These are phyloP conservation scores for Myochromella boudieri DNA, from an alignment of 768 basidiomycete genomes.

Conservation along the genomic window DNA sequence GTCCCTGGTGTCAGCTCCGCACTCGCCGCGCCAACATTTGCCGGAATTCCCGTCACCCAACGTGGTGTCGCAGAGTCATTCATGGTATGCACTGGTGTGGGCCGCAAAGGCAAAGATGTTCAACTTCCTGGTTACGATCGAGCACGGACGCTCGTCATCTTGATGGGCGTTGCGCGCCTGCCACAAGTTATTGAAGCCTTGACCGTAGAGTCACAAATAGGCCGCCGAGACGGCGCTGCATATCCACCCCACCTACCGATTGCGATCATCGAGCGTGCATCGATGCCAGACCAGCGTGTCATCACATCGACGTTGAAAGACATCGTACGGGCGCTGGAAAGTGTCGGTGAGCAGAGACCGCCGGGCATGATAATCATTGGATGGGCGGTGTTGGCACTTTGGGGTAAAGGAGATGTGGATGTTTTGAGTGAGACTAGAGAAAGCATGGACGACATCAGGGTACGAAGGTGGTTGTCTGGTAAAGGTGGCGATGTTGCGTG, in stretches of 20 bases:
- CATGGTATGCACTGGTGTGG: constrained; percentile 92
- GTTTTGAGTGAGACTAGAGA: constrained; percentile 64
- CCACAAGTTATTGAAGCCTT: constrained; percentile 68
- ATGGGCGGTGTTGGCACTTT: constrained; percentile 83
- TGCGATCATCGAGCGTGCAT: constrained; percentile 93
- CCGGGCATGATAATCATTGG: constrained; percentile 97
- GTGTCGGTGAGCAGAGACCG: constrained; percentile 81
- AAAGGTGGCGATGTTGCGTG: constrained; percentile 42
- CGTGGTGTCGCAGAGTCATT: constrained; percentile 91
- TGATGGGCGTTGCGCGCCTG: constrained; percentile 96
- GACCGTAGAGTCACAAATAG: constrained; percentile 23
- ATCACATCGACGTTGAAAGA: constrained; percentile 74
- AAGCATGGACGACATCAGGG: constrained; percentile 42
- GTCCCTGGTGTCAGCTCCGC: constrained; percentile 91
- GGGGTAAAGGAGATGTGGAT: constrained; percentile 66
- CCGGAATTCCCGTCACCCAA: constrained; percentile 92
- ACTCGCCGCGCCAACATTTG: constrained; percentile 86
- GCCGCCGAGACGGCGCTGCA: constrained; percentile 32
- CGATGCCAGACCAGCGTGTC: constrained; percentile 88
- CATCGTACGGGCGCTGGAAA: constrained; percentile 70
- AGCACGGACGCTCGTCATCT: constrained; percentile 73
- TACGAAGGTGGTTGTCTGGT: constrained; percentile 62
- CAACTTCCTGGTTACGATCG: constrained; percentile 87
- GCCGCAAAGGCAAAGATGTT: constrained; percentile 79
- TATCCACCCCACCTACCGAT: constrained; percentile 84